Evolutionary conservation across 169 alveolate species (phyloP), one percentile per base, ranked within the genome.

Genomic region (Plasmodium adleri): DNA sequence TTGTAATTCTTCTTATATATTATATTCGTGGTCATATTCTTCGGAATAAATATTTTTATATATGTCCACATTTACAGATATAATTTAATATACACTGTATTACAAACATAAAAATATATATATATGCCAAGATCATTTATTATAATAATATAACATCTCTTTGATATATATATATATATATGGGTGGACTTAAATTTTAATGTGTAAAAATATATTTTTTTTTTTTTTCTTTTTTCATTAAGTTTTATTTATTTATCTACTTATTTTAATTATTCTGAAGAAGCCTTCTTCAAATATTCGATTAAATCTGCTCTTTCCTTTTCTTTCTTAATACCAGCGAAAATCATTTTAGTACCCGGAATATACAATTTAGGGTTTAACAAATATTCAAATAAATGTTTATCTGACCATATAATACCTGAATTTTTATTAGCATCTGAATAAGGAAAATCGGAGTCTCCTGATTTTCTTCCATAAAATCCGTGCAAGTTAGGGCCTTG

Each of bases 291-390:
- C 86, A 97, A 95, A 90, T 96, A 97, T 15, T 98, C 98, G 70
- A 97, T 96, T 63, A 98, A 91, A 88, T 98, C 99, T 15, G 99
- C 99, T 80, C 99, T 95, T 76, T 97, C 99, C 91, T 96, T 95
- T 91, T 96, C 99, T 92, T 97, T 97, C 93, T 97, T 97, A 66
- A 98, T 93, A 15, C 99, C 99, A 15, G 99, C 99, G 76, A 98
- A 98, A 62, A 98, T 98, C 99, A 98, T 98, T 94, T 97, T 96
- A 71, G 99, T 98, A 20, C 99, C 99, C 17, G 99, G 99, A 28
- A 97, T 96, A 92, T 96, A 96, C 90, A 94, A 93, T 94, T 95
- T 96, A 50, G 99, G 99, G 92, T 97, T 96, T 66, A 95, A 92
- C 83, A 97, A 90, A 91, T 95, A 97, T 91, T 93, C 97, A 93